Evolutionary conservation across 164 flowering plant species (phyloP).

Genomic region (Chimonanthus praecox): DNA sequence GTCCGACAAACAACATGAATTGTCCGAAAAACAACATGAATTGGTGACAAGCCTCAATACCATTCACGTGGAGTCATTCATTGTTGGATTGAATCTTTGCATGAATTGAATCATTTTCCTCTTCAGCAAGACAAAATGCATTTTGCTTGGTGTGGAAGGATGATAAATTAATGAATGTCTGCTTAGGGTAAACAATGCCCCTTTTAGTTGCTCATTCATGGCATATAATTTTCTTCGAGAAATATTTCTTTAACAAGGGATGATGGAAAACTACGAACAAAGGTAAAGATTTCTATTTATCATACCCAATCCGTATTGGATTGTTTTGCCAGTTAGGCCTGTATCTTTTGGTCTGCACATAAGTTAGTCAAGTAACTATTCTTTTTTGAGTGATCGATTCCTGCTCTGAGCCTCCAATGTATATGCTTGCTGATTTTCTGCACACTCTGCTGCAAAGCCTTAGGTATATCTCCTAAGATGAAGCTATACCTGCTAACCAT

Average conservation of each 20-base stretch:
- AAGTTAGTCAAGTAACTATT: not conserved
- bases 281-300: not conserved
- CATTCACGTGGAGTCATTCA: too few species aligned
- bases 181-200: not conserved
- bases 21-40: too few species aligned
- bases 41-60: too few species aligned
- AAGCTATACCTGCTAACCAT: conserved; percentile 36
- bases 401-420: not conserved
- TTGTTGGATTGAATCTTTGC: too few species aligned
- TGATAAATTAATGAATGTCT: not conserved
- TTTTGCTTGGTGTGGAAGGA: not conserved
- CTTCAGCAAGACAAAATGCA: not conserved
- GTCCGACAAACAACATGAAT: too few species aligned
- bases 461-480: conserved; percentile 9
- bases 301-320: too few species aligned
- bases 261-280: not conserved
- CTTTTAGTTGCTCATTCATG: not conserved
- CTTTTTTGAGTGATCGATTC: not conserved
- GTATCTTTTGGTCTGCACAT: not conserved
- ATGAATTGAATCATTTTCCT: too few species aligned
- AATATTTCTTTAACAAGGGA: too few species aligned
- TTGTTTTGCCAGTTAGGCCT: not conserved
- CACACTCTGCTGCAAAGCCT: not conserved
- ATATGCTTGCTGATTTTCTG: not conserved
- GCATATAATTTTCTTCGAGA: not conserved